phyloP scores from a whole-genome alignment of 2,329 filamentous ascomycete genomes.

The Stachybotrys chartarum region DNA sequence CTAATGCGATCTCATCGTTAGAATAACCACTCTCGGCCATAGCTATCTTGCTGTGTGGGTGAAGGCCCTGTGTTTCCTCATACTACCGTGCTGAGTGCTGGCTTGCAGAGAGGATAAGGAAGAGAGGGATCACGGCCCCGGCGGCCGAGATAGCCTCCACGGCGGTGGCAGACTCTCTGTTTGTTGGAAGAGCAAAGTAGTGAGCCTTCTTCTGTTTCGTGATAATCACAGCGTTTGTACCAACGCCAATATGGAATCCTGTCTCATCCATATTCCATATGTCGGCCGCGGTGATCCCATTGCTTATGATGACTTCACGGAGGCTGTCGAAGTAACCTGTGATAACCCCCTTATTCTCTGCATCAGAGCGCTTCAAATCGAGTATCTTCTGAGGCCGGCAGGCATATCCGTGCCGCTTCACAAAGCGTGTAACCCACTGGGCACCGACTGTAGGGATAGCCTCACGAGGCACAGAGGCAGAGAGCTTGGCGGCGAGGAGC shows the following conservation, averaged over 20 bases:
- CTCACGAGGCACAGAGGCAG: neutral
- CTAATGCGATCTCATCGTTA: neutral
- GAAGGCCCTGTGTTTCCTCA: neutral
- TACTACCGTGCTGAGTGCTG: neutral
- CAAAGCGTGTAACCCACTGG: neutral
- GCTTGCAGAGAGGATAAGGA: conserved; percentile 3
- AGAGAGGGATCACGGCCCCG: neutral
- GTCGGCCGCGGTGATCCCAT: neutral
- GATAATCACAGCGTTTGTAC: conserved; percentile 1
- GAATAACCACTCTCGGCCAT: neutral
- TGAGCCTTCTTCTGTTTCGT: conserved; percentile 3
- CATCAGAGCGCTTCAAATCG: neutral
- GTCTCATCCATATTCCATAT: conserved; percentile 2
- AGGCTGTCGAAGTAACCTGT: neutral
- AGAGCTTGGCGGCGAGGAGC: neutral
- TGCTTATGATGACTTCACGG: neutral
- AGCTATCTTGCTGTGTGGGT: neutral
- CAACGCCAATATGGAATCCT: conserved; percentile 13
- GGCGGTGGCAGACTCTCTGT: conserved; percentile 2
- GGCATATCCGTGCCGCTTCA: neutral
- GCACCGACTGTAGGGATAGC: neutral
- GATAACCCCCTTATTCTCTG: neutral
- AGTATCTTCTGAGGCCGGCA: neutral
- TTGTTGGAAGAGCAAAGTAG: conserved; percentile 1
- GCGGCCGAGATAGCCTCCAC: conserved; percentile 2